Percentiles rank a stretch among this genome's conserved stretches.
Evolutionary conservation across 768 basidiomycete species (phyloP).

Genomic region (Trametes punicea): DNA sequence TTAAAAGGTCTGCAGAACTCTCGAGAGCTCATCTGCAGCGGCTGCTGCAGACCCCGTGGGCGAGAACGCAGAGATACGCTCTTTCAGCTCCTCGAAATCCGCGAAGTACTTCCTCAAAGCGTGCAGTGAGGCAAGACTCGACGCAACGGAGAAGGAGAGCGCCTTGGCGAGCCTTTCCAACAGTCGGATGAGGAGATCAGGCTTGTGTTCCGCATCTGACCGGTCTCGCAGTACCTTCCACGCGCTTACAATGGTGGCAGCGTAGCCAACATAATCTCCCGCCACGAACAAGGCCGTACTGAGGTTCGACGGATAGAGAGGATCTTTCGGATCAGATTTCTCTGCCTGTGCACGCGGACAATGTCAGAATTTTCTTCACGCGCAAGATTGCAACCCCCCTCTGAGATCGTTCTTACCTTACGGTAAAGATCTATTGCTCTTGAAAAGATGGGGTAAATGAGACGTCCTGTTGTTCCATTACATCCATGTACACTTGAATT

Average conservation of each 20-base stretch:
- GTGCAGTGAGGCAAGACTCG: background rate
- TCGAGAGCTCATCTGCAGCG: background rate
- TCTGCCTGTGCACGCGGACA: constrained; percentile 16
- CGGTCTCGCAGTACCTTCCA: constrained; percentile 10
- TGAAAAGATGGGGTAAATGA: no score
- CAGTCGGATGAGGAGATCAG: background rate
- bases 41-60: background rate
- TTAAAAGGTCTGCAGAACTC: constrained; percentile 6
- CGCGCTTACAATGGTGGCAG: constrained; percentile 18
- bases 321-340: constrained; percentile 3
- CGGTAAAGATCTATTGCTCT: no score
- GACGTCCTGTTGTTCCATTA: no score
- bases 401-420: no score
- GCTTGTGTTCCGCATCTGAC: background rate
- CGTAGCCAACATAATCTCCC: constrained; percentile 16
- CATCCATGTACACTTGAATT: no score
- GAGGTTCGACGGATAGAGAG: constrained; percentile 24
- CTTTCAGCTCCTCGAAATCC: background rate
- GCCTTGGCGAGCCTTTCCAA: background rate
- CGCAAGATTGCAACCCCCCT: no score
- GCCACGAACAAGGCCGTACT: constrained; percentile 24
- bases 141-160: background rate
- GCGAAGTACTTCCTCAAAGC: background rate
- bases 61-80: background rate
- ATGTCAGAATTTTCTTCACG: no score